A percentile compares a stretch with the other conserved stretches of the same genome.
Evolutionary conservation across 2,329 filamentous ascomycete species (phyloP).

Genomic region (Hyphodiscus sp.): DNA sequence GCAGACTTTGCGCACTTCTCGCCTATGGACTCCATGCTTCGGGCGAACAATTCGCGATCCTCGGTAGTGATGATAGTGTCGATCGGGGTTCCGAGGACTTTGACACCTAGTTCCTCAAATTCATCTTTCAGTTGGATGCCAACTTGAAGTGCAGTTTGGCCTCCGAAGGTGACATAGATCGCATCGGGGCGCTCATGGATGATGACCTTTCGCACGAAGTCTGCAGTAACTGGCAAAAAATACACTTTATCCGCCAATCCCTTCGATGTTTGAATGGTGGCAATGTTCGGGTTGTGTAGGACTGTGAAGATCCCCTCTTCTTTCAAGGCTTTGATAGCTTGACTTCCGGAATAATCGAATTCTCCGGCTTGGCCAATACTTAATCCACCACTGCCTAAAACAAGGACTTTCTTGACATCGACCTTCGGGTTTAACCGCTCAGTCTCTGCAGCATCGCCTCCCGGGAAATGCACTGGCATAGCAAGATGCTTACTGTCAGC

Average conservation of each 20-base stretch:
- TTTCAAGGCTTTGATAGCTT: slow-evolving; percentile 97
- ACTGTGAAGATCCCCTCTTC: slow-evolving; percentile 98
- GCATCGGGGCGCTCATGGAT: slow-evolving; percentile 89
- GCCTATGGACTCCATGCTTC: slow-evolving; percentile 96
- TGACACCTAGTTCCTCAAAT: slow-evolving; percentile 85
- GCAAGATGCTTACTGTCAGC: slow-evolving; percentile 60
- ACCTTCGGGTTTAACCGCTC: slow-evolving; percentile 69
- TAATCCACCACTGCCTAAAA: slow-evolving; percentile 88
- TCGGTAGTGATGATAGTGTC: slow-evolving; percentile 98
- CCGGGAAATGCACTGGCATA: slow-evolving; percentile 78
- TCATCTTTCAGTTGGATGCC: slow-evolving; percentile 98
- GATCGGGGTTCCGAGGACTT: slow-evolving; percentile 92
- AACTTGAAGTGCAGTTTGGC: slow-evolving; percentile 92
- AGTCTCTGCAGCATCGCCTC: slow-evolving; percentile 75
- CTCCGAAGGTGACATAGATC: slow-evolving; percentile 96
- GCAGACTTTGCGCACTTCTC: slow-evolving; percentile 98
- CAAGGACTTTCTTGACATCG: slow-evolving; percentile 85
- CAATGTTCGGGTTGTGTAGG: slow-evolving; percentile 98
- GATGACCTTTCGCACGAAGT: slow-evolving; percentile 97
- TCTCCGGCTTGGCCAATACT: slow-evolving; percentile 98
- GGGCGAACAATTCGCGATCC: slow-evolving; percentile 93
- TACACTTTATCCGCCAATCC: slow-evolving; percentile 98
- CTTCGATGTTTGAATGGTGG: slow-evolving; percentile 97
- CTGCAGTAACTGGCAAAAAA: slow-evolving; percentile 92
- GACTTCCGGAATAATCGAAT: slow-evolving; percentile 97